Conservation (phyloP, 805 yeast species). For the Barnettozyma siamensis region DNA sequence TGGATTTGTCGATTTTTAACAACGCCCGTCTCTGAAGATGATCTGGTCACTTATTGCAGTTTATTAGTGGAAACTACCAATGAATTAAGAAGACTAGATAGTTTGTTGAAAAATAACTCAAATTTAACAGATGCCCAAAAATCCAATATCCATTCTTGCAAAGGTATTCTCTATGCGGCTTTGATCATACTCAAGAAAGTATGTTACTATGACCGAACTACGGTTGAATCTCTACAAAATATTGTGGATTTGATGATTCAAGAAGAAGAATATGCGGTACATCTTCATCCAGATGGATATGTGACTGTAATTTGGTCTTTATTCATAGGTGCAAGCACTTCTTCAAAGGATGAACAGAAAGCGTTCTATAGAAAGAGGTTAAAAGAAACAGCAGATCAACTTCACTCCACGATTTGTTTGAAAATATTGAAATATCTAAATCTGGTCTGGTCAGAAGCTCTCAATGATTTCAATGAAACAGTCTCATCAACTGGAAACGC, state of each 20-base stretch:
- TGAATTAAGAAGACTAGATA: slow-evolving; percentile 1
- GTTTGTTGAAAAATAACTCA: not conserved
- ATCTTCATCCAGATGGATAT: slow-evolving; percentile 3
- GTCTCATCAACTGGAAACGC: not conserved
- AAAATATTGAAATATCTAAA: slow-evolving; percentile 22
- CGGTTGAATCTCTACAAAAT: slow-evolving; percentile 11
- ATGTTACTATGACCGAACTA: slow-evolving; percentile 7
- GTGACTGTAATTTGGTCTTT: slow-evolving; percentile 21
- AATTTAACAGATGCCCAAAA: slow-evolving; percentile 7
- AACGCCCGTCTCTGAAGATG: slow-evolving; percentile 13
- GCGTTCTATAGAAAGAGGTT: slow-evolving; percentile 11
- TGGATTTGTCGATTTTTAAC: slow-evolving; percentile 20
- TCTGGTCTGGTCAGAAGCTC: slow-evolving; percentile 21
- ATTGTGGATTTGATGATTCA: slow-evolving; percentile 12
- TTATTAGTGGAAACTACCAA: not conserved
- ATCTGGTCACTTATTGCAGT: slow-evolving; percentile 2
- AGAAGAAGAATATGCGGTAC: slow-evolving; percentile 4
- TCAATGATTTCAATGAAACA: not conserved
- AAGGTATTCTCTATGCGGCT: slow-evolving; percentile 13
- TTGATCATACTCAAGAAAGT: slow-evolving; percentile 17
- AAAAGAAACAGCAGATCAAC: slow-evolving; percentile 10
- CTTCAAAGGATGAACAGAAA: slow-evolving; percentile 12
- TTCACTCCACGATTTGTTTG: slow-evolving; percentile 17
- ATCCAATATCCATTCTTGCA: slow-evolving; percentile 15
- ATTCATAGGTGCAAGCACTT: slow-evolving; percentile 21